Evolutionary conservation across 306 rosid genomes (phyloP).

Genomic region (Hippophae gyantsensis): DNA sequence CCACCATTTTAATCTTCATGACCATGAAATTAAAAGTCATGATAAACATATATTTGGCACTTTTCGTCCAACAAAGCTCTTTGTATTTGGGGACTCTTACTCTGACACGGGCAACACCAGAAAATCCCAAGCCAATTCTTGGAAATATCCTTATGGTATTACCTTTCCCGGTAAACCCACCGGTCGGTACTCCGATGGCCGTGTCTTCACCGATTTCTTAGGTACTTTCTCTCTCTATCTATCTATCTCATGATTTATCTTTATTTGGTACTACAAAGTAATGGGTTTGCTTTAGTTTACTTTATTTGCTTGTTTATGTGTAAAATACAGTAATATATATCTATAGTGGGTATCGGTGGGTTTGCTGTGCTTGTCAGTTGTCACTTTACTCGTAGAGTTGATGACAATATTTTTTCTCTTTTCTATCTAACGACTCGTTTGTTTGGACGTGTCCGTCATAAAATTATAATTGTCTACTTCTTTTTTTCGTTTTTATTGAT

Average conservation of each 20-base stretch:
- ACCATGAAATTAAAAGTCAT: background rate
- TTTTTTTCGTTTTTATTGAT: too few species aligned
- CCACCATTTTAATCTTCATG: constrained; percentile 5
- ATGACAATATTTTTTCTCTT: too few species aligned
- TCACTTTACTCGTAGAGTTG: too few species aligned
- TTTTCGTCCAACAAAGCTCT: constrained; percentile 28
- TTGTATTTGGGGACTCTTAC: constrained; percentile 45
- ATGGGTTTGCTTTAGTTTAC: constrained; percentile 1
- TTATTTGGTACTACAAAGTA: background rate
- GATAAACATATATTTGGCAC: background rate
- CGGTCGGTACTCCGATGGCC: constrained; percentile 51
- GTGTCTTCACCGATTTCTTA: constrained; percentile 43
- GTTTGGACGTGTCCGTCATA: too few species aligned
- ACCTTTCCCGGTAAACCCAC: constrained; percentile 49
- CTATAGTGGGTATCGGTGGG: too few species aligned
- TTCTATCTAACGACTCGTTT: too few species aligned
- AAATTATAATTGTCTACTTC: too few species aligned
- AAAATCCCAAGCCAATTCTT: constrained; percentile 24
- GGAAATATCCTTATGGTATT: constrained; percentile 42
- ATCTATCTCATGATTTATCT: background rate
- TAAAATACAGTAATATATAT: too few species aligned
- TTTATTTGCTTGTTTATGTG: background rate
- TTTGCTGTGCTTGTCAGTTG: too few species aligned
- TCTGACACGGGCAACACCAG: constrained; percentile 41
- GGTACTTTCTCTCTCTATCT: constrained; percentile 20